Conservation (phyloP, 2,329 filamentous ascomycete species). For the Cadophora sp. region DNA sequence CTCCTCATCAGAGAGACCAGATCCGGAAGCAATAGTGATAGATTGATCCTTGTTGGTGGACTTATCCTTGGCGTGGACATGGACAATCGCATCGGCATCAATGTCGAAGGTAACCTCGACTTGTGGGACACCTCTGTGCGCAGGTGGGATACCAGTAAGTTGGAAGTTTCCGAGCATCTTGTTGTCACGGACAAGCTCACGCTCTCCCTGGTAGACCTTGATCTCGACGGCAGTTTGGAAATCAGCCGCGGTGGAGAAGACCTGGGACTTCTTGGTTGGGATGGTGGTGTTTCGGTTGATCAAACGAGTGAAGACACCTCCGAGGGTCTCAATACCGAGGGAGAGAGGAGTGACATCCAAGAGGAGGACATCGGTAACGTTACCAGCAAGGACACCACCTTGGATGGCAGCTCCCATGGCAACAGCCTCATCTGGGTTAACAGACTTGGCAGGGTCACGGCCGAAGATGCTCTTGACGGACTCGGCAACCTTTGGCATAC, state of each 20-base stretch:
- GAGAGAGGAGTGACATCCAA: slow-evolving; percentile 96
- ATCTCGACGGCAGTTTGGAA: slow-evolving; percentile 99
- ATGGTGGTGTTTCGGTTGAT: slow-evolving; percentile 99
- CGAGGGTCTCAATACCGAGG: slow-evolving; percentile 97
- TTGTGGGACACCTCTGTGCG: slow-evolving; percentile 94
- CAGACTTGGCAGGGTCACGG: slow-evolving; percentile 94
- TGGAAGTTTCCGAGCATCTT: slow-evolving; percentile 99
- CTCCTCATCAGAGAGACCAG: slow-evolving; percentile 91
- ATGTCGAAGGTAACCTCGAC: slow-evolving; percentile 99
- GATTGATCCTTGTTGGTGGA: slow-evolving; percentile 99
- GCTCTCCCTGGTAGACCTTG: slow-evolving; percentile 99
- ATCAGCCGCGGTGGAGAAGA: slow-evolving; percentile 96
- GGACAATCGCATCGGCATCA: slow-evolving; percentile 96
- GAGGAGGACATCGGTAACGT: slow-evolving; percentile 94
- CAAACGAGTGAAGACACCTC: slow-evolving; percentile 95
- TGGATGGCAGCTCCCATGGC: slow-evolving; percentile 97
- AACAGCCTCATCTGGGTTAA: slow-evolving; percentile 98
- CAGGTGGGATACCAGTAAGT: slow-evolving; percentile 94
- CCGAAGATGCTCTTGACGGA: slow-evolving; percentile 97
- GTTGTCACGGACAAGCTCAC: slow-evolving; percentile 98
- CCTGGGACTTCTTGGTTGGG: slow-evolving; percentile 98
- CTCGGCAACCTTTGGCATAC: slow-evolving; percentile 98
- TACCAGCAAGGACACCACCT: slow-evolving; percentile 94
- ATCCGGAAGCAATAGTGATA: slow-evolving; percentile 97
- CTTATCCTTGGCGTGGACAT: slow-evolving; percentile 99